Conservation (phyloP, 345 rosid species). For the Erucastrum elatum region DNA sequence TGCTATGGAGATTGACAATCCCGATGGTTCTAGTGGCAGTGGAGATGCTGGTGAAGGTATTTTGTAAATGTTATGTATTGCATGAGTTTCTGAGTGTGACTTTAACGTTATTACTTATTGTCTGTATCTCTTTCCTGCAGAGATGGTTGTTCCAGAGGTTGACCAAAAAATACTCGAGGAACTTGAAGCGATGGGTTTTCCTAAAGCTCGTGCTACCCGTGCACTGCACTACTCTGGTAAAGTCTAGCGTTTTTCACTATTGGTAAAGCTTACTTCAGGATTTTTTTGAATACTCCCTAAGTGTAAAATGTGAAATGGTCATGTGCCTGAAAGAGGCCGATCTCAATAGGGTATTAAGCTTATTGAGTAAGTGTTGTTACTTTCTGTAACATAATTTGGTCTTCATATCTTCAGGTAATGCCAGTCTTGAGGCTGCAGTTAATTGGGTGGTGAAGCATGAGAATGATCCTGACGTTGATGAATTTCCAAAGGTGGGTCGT, state of each 20-base stretch:
- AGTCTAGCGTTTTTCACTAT: not conserved
- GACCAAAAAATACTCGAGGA: conserved; percentile 73
- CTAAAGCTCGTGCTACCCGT: conserved; percentile 74
- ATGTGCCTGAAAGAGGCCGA: too few relatives aligned
- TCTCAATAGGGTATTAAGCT: not conserved
- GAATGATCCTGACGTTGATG: conserved; percentile 81
- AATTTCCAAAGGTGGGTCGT: conserved; percentile 87
- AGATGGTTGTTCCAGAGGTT: conserved; percentile 91
- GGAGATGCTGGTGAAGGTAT: conserved; percentile 66
- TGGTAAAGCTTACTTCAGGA: not conserved
- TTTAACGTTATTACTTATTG: not conserved
- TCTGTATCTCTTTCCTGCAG: conserved; percentile 41
- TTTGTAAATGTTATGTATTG: not conserved
- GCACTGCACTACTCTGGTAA: conserved; percentile 92
- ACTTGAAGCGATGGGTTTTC: conserved; percentile 89
- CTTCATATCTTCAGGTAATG: conserved; percentile 58
- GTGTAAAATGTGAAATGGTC: not conserved
- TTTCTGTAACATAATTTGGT: too few relatives aligned
- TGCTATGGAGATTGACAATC: conserved; percentile 50
- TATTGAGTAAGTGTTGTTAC: not conserved
- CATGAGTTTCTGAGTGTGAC: conserved; percentile 18
- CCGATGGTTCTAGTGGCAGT: conserved; percentile 50
- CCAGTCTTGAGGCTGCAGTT: conserved; percentile 86
- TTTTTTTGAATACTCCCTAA: not conserved
- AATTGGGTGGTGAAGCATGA: conserved; percentile 99